These are phyloP conservation scores for Gossypium mustelinum DNA, from an alignment of 345 rosid genomes.

Conservation along the genomic window DNA sequence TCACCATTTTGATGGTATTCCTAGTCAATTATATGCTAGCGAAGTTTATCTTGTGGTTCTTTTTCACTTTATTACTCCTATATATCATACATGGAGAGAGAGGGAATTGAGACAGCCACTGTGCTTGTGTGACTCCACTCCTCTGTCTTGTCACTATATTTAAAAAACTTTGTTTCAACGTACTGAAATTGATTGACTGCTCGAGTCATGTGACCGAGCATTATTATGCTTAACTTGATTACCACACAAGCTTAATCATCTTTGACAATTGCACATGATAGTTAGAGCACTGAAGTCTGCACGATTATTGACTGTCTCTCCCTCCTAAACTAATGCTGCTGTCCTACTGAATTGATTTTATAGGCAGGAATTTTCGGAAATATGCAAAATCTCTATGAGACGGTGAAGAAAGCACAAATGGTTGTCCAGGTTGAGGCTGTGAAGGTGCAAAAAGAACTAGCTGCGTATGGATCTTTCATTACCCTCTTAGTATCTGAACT, in stretches of 20 bases:
- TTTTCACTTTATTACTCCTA: background rate
- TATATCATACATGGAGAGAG: background rate
- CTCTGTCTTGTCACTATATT: background rate
- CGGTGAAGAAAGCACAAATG: constrained; percentile 92
- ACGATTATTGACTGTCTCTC: background rate
- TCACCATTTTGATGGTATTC: background rate
- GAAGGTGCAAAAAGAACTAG: constrained; percentile 82
- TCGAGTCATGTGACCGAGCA: background rate
- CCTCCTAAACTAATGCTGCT: constrained; percentile 16
- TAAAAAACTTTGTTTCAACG: background rate
- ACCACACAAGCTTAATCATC: background rate
- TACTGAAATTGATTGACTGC: background rate
- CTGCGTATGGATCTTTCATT: constrained; percentile 46
- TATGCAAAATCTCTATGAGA: constrained; percentile 84
- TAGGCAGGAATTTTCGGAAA: constrained; percentile 89
- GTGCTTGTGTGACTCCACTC: background rate
- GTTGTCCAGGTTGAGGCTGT: constrained; percentile 97
- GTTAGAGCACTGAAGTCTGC: background rate
- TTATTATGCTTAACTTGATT: constrained; percentile 3
- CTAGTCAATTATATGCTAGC: background rate
- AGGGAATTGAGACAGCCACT: background rate
- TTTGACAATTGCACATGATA: background rate
- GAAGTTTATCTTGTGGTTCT: background rate
- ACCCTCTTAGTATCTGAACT: constrained; percentile 7
- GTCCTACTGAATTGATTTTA: constrained; percentile 23